Base-by-base conservation (phyloP, 208 protist genomes). In the Trypanosoma conorhini region DNA sequence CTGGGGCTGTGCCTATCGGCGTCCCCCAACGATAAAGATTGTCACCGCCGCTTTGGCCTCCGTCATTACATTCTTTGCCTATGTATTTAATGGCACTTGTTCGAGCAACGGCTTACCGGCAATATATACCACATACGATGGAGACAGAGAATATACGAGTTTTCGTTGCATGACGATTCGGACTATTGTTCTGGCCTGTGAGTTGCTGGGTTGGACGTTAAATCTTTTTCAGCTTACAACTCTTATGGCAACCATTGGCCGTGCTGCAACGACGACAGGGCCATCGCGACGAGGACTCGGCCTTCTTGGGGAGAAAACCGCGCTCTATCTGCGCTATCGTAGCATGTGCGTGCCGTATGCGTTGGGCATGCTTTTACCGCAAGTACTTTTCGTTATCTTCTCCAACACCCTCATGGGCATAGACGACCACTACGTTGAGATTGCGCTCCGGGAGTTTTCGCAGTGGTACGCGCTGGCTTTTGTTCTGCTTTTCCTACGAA, bases 381-480 rank as follows among this genome's bases (percentile, higher is more conserved):
- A 72, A 21, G 33, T 72, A n/a, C 19, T 90, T n/a, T 76, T 76
- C 21, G 15, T 87, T 33, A 24, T 48, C 28, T 75, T 81, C 52
- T 52, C 72, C 35, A 54, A 54, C 19, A 77, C 67, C 22, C 62
- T 88, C 46, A 86, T 83, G 56, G 30, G 80, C 21, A 65, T 80
- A 28, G 79, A 87, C 46, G 85, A 93, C 56, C 81, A 82, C 67
- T 91, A 89, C 72, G 80, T 91, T 80, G 62, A 82, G 24, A 33
- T 85, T 0, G 55, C 69, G 9, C 79, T 89, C 35, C 60, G 57
- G 1, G 85, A 93, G 51, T 51, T 91, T n/a, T 68, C 75, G 44
- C 52, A 38, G 5, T 63, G 86, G 19, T 89, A 85, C 62, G 61
- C 83, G 7, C 58, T 91, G 38, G 60, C 57, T 21, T 79, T 89